Percentiles rank a stretch among this genome's conserved stretches.
Conservation (phyloP, 352 stramenopile species). For the Phytophthora syringae region DNA sequence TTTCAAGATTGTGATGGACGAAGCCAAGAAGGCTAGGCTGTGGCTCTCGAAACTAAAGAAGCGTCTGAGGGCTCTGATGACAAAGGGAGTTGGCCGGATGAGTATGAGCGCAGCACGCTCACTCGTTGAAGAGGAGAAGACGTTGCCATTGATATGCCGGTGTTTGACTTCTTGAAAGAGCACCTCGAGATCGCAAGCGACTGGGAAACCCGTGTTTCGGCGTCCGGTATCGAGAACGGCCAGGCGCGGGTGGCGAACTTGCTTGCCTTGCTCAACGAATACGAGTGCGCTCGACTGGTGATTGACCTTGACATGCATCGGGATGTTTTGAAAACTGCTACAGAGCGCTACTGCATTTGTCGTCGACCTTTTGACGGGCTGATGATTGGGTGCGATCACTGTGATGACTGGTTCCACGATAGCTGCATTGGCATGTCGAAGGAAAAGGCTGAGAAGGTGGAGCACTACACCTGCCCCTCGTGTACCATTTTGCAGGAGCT, state of each 20-base stretch:
- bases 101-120: slow-evolving; percentile 62
- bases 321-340: slow-evolving; percentile 92
- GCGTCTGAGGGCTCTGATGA: slow-evolving; percentile 71
- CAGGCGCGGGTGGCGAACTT: slow-evolving; percentile 79
- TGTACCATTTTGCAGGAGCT: slow-evolving; percentile 93
- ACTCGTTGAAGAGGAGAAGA: slow-evolving; percentile 85
- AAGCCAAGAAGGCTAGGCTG: slow-evolving; percentile 79
- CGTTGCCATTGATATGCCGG: slow-evolving; percentile 72
- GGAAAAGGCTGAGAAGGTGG: slow-evolving; percentile 95
- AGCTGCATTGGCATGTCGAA: slow-evolving; percentile 92
- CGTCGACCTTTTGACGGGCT: slow-evolving; percentile 90
- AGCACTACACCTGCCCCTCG: slow-evolving; percentile 95
- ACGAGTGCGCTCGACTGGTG: slow-evolving; percentile 73
- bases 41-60: slow-evolving; percentile 90
- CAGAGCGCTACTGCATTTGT: slow-evolving; percentile 92
- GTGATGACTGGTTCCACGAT: slow-evolving; percentile 92
- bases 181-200: slow-evolving; percentile 79
- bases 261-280: slow-evolving; percentile 79
- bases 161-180: slow-evolving; percentile 83
- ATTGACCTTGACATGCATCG: slow-evolving; percentile 91
- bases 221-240: slow-evolving; percentile 78
- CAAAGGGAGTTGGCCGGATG: slow-evolving; percentile 70
- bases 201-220: slow-evolving; percentile 81
- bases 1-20: slow-evolving; percentile 81
- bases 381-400: slow-evolving; percentile 91